A percentile compares a stretch with the other conserved stretches of the same genome.
Conservation (phyloP, 2,329 filamentous ascomycete species). For the Escovopsis sp. region DNA sequence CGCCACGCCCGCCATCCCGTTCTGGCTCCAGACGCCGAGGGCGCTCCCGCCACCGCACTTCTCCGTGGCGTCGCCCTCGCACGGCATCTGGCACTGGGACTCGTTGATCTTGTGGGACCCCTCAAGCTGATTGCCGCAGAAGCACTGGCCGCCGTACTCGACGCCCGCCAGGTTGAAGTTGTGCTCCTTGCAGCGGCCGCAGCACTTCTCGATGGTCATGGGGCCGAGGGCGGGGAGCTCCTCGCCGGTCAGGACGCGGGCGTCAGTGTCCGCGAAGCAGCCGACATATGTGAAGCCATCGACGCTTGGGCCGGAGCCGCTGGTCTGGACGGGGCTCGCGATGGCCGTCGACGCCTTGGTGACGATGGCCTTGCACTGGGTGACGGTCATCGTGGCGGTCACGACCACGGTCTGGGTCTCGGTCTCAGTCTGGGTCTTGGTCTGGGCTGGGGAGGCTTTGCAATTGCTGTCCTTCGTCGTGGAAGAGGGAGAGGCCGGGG, state of each 20-base stretch:
- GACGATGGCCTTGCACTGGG: not conserved
- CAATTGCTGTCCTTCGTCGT: not conserved
- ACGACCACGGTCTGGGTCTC: too few species aligned
- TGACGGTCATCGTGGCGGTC: not conserved
- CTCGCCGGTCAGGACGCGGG: conserved; percentile 24
- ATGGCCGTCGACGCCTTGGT: not conserved
- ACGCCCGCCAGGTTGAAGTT: conserved; percentile 32
- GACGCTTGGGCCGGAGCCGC: conserved; percentile 8
- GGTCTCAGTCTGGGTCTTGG: too few species aligned
- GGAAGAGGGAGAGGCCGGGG: not conserved
- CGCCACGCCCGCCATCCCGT: conserved; percentile 15
- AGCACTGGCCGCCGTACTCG: conserved; percentile 38
- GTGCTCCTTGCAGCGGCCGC: conserved; percentile 28
- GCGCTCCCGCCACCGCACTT: conserved; percentile 35
- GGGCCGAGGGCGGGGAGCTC: conserved; percentile 25
- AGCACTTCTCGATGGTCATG: conserved; percentile 30
- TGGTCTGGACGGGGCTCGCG: conserved; percentile 10
- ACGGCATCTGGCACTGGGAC: conserved; percentile 26
- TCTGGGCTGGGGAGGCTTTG: not conserved
- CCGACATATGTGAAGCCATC: conserved; percentile 23
- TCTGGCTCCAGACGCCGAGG: conserved; percentile 28
- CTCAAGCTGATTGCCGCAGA: conserved; percentile 25
- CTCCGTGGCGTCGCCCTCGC: conserved; percentile 30
- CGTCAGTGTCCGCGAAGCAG: conserved; percentile 25
- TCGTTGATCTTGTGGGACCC: conserved; percentile 27